Evolutionary conservation across 2,329 filamentous ascomycete genomes (phyloP), one percentile per base, ranked within the genome.

Genomic region (Trichophyton benhamiae): DNA sequence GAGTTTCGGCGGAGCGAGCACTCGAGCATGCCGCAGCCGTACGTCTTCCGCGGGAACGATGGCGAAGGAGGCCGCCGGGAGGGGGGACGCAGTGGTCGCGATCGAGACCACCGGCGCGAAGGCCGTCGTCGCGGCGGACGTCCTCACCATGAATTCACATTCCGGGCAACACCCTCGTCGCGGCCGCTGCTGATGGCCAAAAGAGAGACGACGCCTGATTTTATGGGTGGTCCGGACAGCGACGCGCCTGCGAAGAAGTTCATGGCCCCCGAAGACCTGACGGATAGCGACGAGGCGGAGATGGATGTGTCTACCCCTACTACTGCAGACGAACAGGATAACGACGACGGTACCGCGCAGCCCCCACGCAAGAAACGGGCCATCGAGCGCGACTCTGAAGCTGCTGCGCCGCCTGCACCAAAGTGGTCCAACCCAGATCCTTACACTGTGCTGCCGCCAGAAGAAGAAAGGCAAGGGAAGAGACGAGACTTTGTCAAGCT

Each of bases 351-450:
- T 8, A 60, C 55, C 36, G 66, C 68, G 20, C 73, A 67, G 49
- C 63, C 66, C 49, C 74, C 76, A 17, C 75, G 74, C 58, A 75
- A 75, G 60, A 75, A 70, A 65, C 72, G 70, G 62, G 71, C 69
- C 3, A n/a, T 72, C 4, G 70, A 68, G 48, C 58, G 17, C n/a
- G 22, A 46, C 13, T 64, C 65, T 33, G 60, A 62, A 4, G 62
- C 62, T 11, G 58, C 63, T 11, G 58, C 63, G 38, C 57, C 67
- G 13, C 66, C 68, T 60, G 74, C 72, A 3, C 90, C 91, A 2
- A 91, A 88, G 72, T 97, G 92, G 92, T 96, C 91, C 3, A 97
- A 97, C 67, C 91, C 92, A 2, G 92, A 97, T 71, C 91, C 91
- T 0, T 96, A 97, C 74, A 95, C 89, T 4, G 88, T 84, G 1